phyloP scores from a whole-genome alignment of 495 filamentous ascomycete genomes.

The Xylaria sp. region DNA sequence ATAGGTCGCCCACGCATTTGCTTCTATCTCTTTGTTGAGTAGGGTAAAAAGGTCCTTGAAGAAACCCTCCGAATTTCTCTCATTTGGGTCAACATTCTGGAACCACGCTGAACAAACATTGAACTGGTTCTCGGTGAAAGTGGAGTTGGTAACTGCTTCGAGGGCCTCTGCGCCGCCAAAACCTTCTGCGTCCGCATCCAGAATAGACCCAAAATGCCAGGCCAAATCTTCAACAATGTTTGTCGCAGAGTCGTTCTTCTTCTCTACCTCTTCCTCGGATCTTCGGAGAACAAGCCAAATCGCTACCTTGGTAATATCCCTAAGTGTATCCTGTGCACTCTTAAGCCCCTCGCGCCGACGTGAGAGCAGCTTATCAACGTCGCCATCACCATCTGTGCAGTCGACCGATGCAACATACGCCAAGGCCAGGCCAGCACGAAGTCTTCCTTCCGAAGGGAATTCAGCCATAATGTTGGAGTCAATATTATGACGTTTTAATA shows the following conservation, averaged over 20 bases:
- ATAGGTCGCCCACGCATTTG: not conserved
- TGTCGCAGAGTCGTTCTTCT: constrained; percentile 38
- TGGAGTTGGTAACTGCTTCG: constrained; percentile 15
- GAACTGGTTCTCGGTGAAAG: not conserved
- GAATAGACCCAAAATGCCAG: constrained; percentile 13
- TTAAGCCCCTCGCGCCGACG: not conserved
- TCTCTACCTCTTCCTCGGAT: constrained; percentile 23
- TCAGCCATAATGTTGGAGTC: constrained; percentile 11
- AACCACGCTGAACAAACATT: not conserved
- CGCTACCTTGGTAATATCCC: constrained; percentile 37
- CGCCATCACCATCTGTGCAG: constrained; percentile 24
- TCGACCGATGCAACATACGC: constrained; percentile 16
- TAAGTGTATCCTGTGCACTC: not conserved
- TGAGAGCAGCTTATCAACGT: constrained; percentile 18
- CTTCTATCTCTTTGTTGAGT: not conserved
- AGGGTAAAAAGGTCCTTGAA: constrained; percentile 1
- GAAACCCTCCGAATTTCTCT: not conserved
- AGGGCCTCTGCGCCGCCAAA: constrained; percentile 21
- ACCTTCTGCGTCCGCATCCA: constrained; percentile 1
- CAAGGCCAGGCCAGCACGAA: constrained; percentile 22
- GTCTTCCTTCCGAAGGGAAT: constrained; percentile 17
- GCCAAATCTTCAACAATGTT: constrained; percentile 32
- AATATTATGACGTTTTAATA: constrained; percentile 6
- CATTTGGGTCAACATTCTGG: not conserved
- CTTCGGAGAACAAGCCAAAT: constrained; percentile 46